Conservation (phyloP, 2,329 filamentous ascomycete genomes). For the Cercospora sp. region DNA sequence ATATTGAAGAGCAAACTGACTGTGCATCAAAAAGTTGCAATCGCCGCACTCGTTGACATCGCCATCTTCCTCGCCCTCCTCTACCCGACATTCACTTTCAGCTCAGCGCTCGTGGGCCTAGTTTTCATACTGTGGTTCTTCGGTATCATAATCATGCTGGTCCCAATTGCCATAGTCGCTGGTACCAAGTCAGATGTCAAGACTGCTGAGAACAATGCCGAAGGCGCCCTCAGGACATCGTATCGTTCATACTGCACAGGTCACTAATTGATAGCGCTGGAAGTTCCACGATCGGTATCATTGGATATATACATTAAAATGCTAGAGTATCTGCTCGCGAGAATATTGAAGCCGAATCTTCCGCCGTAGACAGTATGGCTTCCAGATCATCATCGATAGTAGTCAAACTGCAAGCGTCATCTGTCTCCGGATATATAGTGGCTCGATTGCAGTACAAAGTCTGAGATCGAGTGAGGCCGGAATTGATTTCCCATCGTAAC, state of each 20-base stretch:
- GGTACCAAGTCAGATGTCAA: neutral
- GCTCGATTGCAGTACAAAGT: neutral
- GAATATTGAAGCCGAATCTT: constrained; percentile 11
- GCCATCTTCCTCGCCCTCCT: neutral
- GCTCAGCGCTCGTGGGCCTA: neutral
- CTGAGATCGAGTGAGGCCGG: neutral
- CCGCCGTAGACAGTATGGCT: neutral
- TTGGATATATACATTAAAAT: neutral
- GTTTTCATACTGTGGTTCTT: neutral
- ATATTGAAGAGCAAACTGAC: neutral
- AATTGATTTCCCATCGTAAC: neutral
- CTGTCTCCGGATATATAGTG: neutral
- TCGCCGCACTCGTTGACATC: neutral
- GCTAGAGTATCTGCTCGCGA: constrained; percentile 5
- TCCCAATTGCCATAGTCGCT: neutral
- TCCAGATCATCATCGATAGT: neutral
- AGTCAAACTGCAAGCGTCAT: neutral
- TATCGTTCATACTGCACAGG: neutral
- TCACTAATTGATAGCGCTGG: neutral
- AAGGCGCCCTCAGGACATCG: neutral
- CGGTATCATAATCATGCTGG: neutral
- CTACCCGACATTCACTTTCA: neutral
- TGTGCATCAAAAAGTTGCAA: neutral
- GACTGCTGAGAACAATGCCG: neutral
- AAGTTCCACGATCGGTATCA: neutral